A percentile compares a stretch with the other conserved stretches of the same genome.
phyloP scores from a whole-genome alignment of 2,329 filamentous ascomycete genomes.

The Aspergillus puulaauensis region DNA sequence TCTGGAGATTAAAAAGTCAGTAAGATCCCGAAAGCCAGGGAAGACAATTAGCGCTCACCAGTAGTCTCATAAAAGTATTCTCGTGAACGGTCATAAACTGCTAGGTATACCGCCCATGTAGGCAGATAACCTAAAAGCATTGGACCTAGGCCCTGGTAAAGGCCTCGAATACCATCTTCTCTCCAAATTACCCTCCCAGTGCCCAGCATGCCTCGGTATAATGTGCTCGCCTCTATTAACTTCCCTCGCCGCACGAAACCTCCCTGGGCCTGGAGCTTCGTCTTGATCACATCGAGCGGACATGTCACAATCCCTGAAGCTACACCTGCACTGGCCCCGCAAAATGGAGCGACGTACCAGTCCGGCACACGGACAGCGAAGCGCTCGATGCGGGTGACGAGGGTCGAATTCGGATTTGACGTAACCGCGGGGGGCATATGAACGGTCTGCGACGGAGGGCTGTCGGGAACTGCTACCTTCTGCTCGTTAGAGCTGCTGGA shows the following conservation, averaged over 20 bases:
- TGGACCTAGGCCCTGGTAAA: constrained; percentile 91
- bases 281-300: constrained; percentile 98
- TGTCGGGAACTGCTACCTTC: constrained; percentile 24
- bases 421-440: constrained; percentile 30
- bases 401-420: constrained; percentile 28
- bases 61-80: constrained; percentile 67
- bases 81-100: constrained; percentile 90
- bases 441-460: constrained; percentile 22
- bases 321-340: constrained; percentile 85
- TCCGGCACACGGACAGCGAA: constrained; percentile 52
- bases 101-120: constrained; percentile 98
- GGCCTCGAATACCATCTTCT: constrained; percentile 82
- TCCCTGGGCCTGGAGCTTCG: constrained; percentile 93
- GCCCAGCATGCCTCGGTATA: constrained; percentile 85
- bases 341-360: constrained; percentile 71
- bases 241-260: constrained; percentile 61
- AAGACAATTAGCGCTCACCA: constrained; percentile 47
- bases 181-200: constrained; percentile 82
- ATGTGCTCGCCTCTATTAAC: constrained; percentile 45
- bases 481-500: constrained; percentile 31
- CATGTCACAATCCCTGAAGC: constrained; percentile 94
- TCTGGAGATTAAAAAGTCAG: constrained; percentile 46
- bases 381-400: constrained; percentile 40
- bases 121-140: constrained; percentile 95
- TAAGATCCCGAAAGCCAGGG: not conserved